phyloP scores from a whole-genome alignment of 1,139 yeast species.

The Nakaseomyces bracarensis region DNA sequence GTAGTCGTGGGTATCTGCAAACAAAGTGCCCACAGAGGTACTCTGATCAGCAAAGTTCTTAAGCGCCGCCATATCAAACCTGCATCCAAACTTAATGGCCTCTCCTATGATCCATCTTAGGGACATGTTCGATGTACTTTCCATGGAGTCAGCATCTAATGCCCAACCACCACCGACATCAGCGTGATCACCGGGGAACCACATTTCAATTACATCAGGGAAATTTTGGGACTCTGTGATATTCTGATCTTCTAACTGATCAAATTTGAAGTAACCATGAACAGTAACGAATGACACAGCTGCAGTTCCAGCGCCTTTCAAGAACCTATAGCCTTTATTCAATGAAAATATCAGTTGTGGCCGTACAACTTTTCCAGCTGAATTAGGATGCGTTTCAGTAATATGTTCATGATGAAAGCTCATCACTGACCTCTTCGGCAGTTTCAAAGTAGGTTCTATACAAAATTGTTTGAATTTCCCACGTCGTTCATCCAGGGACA shows the following conservation, averaged over 20 bases:
- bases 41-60: constrained; percentile 36
- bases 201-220: constrained; percentile 43
- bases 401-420: background rate
- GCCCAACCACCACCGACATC: constrained; percentile 62
- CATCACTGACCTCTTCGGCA: constrained; percentile 20
- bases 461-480: constrained; percentile 52
- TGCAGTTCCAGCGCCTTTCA: background rate
- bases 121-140: constrained; percentile 39
- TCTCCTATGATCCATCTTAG: constrained; percentile 53
- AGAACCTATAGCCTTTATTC: constrained; percentile 1
- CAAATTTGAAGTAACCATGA: constrained; percentile 7
- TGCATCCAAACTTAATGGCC: constrained; percentile 43
- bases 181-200: constrained; percentile 63
- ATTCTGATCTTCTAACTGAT: constrained; percentile 2
- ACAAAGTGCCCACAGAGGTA: constrained; percentile 36
- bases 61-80: constrained; percentile 37
- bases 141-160: constrained; percentile 35
- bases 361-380: too few species aligned
- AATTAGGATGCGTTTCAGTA: too few species aligned
- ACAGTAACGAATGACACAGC: background rate
- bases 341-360: background rate
- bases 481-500: constrained; percentile 56
- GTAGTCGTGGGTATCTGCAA: constrained; percentile 44
- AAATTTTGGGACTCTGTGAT: constrained; percentile 9
- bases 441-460: constrained; percentile 38